Conservation (phyloP, 1,284 basidiomycete species). For the Pseudomicrostroma phylloplanum region DNA sequence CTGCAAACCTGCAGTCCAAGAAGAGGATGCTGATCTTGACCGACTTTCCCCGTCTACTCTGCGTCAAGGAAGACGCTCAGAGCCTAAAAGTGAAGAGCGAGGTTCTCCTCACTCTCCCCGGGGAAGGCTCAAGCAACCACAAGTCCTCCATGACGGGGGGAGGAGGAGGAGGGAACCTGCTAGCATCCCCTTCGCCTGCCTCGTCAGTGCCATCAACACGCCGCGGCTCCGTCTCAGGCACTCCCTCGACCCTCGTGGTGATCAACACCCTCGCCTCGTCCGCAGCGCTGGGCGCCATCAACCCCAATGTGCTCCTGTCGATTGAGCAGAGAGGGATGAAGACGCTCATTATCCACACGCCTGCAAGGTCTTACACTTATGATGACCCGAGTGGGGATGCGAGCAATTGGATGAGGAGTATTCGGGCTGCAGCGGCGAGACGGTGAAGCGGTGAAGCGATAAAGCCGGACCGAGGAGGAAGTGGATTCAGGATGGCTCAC, state of each 20-base stretch:
- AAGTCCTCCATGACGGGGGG: slow-evolving; percentile 20
- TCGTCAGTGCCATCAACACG: neutral
- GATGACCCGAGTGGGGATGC: slow-evolving; percentile 40
- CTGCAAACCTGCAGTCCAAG: slow-evolving; percentile 49
- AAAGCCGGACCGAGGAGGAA: too few relatives aligned
- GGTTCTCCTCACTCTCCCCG: slow-evolving; percentile 51
- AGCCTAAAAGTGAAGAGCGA: slow-evolving; percentile 54
- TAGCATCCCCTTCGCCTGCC: neutral
- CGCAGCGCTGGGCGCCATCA: slow-evolving; percentile 4
- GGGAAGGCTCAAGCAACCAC: slow-evolving; percentile 32
- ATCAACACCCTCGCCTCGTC: slow-evolving; percentile 2
- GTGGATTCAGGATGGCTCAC: too few relatives aligned
- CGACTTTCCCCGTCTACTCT: slow-evolving; percentile 56
- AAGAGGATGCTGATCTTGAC: slow-evolving; percentile 56
- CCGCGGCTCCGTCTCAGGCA: slow-evolving; percentile 5
- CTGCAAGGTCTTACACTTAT: slow-evolving; percentile 26
- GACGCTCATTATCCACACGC: slow-evolving; percentile 24
- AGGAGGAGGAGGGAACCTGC: slow-evolving; percentile 16
- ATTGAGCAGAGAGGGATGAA: slow-evolving; percentile 26
- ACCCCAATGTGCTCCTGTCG: slow-evolving; percentile 30
- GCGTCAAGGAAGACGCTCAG: slow-evolving; percentile 53
- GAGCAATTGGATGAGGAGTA: slow-evolving; percentile 26
- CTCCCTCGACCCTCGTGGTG: neutral
- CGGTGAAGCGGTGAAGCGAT: too few relatives aligned
- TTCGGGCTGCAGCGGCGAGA: slow-evolving; percentile 5